Evolutionary conservation across 1,284 basidiomycete species (phyloP).

Genomic region (Austroboletus niveus): DNA sequence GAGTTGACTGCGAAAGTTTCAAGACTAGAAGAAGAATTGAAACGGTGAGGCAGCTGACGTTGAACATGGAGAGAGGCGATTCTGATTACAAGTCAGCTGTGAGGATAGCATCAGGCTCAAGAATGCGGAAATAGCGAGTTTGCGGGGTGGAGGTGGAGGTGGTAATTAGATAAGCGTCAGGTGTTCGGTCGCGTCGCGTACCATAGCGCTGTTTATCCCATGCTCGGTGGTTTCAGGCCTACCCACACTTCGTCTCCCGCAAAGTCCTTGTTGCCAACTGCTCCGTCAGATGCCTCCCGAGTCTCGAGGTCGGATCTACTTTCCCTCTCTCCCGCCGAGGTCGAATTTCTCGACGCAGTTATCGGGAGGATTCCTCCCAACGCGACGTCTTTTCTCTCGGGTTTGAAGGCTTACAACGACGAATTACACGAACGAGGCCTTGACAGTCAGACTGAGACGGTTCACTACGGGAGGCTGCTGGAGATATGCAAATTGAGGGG

Average conservation of each 20-base stretch:
- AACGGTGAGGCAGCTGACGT: slow-evolving; percentile 11
- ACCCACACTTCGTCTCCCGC: slow-evolving; percentile 32
- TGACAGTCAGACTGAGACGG: slow-evolving; percentile 74
- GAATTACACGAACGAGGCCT: slow-evolving; percentile 68
- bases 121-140: slow-evolving; percentile 4
- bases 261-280: slow-evolving; percentile 15
- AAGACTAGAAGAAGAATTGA: slow-evolving; percentile 13
- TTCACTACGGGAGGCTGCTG: slow-evolving; percentile 76
- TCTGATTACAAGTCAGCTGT: slow-evolving; percentile 1
- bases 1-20: slow-evolving; percentile 21
- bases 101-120: slow-evolving; percentile 4
- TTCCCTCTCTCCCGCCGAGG: slow-evolving; percentile 55
- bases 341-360: slow-evolving; percentile 71
- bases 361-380: slow-evolving; percentile 60
- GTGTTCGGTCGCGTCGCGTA: slow-evolving; percentile 30
- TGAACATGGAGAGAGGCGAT: not conserved
- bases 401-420: slow-evolving; percentile 82
- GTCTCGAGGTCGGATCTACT: slow-evolving; percentile 56
- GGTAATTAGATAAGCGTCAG: slow-evolving; percentile 31
- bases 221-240: slow-evolving; percentile 31
- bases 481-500: slow-evolving; percentile 78
- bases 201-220: slow-evolving; percentile 10
- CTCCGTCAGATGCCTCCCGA: slow-evolving; percentile 43
- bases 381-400: slow-evolving; percentile 68
- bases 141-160: not conserved